A percentile compares a stretch with the other conserved stretches of the same genome.
Conservation (phyloP, 371 early-diverging fungal species). For the Conidiobolus incongruus region DNA sequence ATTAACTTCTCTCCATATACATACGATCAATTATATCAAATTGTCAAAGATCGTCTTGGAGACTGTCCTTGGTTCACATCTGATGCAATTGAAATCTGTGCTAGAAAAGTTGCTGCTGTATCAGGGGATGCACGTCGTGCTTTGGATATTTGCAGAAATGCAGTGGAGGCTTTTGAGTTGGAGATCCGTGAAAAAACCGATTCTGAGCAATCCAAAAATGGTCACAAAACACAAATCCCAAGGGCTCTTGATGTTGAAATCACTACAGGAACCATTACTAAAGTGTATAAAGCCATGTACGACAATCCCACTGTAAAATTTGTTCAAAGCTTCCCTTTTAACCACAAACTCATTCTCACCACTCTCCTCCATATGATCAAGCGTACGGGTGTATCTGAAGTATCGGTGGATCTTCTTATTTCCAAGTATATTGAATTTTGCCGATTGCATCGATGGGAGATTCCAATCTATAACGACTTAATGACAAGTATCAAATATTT, state of each 20-base stretch:
- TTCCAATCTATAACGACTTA: too few relatives aligned
- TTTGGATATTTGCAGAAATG: conserved; percentile 71
- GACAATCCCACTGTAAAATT: conserved; percentile 1
- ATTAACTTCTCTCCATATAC: conserved; percentile 84
- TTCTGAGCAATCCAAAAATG: conserved; percentile 53
- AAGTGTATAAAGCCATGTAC: conserved; percentile 1
- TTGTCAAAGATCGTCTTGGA: conserved; percentile 55
- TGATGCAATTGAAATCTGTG: conserved; percentile 81
- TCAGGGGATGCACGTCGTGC: conserved; percentile 95
- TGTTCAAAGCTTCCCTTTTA: conserved; percentile 1
- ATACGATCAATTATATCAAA: conserved; percentile 53
- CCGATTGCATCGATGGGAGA: too few relatives aligned
- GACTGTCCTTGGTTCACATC: conserved; percentile 46
- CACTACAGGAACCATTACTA: conserved; percentile 1
- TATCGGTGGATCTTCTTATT: not conserved
- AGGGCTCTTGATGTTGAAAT: conserved; percentile 4
- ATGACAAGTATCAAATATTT: too few relatives aligned
- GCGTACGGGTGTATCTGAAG: not conserved
- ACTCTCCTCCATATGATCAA: not conserved
- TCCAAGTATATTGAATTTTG: not conserved
- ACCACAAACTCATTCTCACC: not conserved
- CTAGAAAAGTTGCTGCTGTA: conserved; percentile 85
- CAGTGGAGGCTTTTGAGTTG: not conserved
- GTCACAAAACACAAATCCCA: conserved; percentile 27
- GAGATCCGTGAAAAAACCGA: not conserved